These are phyloP conservation scores for Entamoeba invadens DNA, from an alignment of 208 protist genomes.

Conservation along the genomic window DNA sequence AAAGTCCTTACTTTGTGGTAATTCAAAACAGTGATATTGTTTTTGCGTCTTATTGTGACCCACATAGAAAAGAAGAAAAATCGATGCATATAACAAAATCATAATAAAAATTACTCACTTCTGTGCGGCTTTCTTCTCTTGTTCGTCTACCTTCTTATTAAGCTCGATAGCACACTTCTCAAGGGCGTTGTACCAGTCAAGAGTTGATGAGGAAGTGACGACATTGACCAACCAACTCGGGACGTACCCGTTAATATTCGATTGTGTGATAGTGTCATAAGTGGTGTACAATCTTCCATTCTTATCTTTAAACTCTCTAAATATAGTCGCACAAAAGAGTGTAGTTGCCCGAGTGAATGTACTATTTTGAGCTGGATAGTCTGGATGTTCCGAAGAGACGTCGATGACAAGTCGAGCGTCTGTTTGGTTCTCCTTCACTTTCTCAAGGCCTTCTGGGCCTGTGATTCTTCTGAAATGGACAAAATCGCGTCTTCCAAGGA, in stretches of 20 bases:
- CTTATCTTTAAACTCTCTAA: not conserved
- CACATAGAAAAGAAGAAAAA: no score
- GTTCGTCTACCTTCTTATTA: not conserved
- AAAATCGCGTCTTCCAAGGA: not conserved
- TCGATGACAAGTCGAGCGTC: not conserved
- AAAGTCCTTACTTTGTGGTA: no score
- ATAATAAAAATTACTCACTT: not conserved
- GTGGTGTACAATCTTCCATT: not conserved
- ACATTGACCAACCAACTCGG: not conserved
- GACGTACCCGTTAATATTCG: not conserved
- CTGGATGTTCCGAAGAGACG: not conserved
- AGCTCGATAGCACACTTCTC: not conserved
- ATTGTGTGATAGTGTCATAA: not conserved
- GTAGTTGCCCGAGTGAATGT: not conserved
- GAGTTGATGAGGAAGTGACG: not conserved
- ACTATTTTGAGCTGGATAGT: not conserved
- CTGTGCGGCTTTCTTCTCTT: not conserved
- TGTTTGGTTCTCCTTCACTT: not conserved
- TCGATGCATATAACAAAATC: no score
- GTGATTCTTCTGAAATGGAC: not conserved
- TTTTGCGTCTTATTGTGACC: no score
- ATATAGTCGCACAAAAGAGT: not conserved
- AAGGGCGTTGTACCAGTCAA: not conserved
- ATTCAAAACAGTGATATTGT: no score
- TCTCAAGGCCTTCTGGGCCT: not conserved